Base-by-base conservation (phyloP, 371 early-diverging fungal species). In the Rhizopus microsporus region DNA sequence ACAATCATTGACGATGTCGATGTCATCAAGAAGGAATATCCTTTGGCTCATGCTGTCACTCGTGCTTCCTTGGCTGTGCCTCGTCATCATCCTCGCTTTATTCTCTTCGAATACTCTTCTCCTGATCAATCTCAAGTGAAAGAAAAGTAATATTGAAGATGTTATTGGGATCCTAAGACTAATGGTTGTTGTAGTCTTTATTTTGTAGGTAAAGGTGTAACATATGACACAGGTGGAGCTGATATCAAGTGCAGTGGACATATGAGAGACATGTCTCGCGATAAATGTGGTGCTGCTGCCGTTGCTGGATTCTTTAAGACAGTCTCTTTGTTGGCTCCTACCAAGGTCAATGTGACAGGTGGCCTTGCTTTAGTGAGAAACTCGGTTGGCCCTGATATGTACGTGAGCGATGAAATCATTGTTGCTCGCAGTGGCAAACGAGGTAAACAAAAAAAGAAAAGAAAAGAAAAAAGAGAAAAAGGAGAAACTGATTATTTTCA, bases 171-270 rank as follows among this genome's bases (percentile, higher is more conserved):
- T 34, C 5, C 17, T 35, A 8, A 13, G 16, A 7, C 40, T 51
- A 30, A 56, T 45, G 5, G 42, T 55, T 43, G 34, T 38, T 45
- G 9, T 72, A 88, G 88, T 65, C 69, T 93, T 15, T 94, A 86
- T 76, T 83, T 95, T 65, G 88, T 93, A 16, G 95, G 95, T 40
- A 95, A 95, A 72, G 95, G 95, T 64, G 91, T 94, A 7, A 93
- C 93, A 16, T 94, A 87, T 63, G 94, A 94, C 64, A 93, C 93
- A 31, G 95, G 95, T 50, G 95, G 95, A 72, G 88, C 90, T 53
- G 90, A 92, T 68, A 79, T 95, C 61, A 95, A 95, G 75, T 78
- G 82, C 51, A 86, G 88, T 48, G 94, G 92, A 47, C 75, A 80
- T 52, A 94, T 94, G 94, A 81, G 93, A 51, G 80, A 65, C 49